Base-by-base conservation (phyloP, 768 basidiomycete species). In the Auriscalpium vulgare region DNA sequence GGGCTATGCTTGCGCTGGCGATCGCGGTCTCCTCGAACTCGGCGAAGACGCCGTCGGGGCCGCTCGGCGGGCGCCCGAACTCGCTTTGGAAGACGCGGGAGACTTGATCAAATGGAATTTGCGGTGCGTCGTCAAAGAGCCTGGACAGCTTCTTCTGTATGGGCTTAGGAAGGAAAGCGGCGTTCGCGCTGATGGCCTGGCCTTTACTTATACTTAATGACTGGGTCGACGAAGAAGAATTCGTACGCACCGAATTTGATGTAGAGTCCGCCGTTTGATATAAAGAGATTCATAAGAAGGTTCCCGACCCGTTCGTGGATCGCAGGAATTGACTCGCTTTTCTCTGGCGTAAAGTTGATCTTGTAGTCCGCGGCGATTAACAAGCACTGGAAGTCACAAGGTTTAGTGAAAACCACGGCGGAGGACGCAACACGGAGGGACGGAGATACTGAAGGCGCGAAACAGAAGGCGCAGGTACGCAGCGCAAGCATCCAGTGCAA, bases 1-100 rank as follows among this genome's bases (percentile, higher is more conserved):
- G 95, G 0, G 94, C 94, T 56, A 97, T 87, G 62, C 88, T 90
- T 2, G 95, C 95, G 58, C 88, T 91, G 0, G 94, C 94, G 1
- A 90, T 73, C 0, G 94, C 85, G 2, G 78, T 66, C 58, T 84
- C 77, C 54, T 92, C 87, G 58, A 97, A 95, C 10, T 78, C 72
- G 37, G 83, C 84, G 63, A 95, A 95, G 2, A 93, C 71, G 16
- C 88, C 89, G 23, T 77, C 79, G 1, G 88, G 85, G 0, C 84
- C 82, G 38, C 78, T 70, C 0, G 84, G 86, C 0, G 80, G 79
- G 2, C 77, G 70, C 1, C 86, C 87, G 9, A 91, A 85, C 65
- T 93, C 87, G 36, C 76, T 71, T 36, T 72, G 63, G 63, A 94
- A 86, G 5, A 93, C 89, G 8, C 77, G 69, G 4, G 79, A 75